These are phyloP conservation scores for Penicillium maclennaniae DNA, from an alignment of 495 filamentous ascomycete species.

Conservation along the genomic window DNA sequence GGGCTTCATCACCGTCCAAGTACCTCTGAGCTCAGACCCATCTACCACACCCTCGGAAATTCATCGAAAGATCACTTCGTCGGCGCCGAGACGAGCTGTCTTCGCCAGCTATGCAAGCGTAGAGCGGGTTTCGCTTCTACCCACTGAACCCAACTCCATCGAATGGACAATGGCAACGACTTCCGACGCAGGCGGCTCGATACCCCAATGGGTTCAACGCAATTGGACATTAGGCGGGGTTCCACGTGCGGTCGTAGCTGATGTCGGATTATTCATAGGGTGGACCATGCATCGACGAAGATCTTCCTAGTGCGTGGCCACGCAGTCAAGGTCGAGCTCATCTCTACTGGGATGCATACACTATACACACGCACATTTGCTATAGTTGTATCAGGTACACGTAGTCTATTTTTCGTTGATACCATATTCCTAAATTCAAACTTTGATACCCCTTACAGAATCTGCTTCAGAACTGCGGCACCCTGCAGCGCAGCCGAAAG, in stretches of 20 bases:
- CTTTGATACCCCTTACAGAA: conserved; percentile 3
- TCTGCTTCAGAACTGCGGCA: conserved; percentile 17
- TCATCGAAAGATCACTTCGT: conserved; percentile 24
- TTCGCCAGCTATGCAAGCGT: conserved; percentile 57
- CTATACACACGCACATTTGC: too few relatives aligned
- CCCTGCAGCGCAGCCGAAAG: conserved; percentile 27
- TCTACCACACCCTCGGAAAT: conserved; percentile 29
- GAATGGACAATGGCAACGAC: conserved; percentile 69
- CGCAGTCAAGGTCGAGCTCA: too few relatives aligned
- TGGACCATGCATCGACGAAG: conserved; percentile 48
- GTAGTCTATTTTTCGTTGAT: not conserved
- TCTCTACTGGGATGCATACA: not conserved
- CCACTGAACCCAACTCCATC: conserved; percentile 26
- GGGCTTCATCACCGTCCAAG: conserved; percentile 54
- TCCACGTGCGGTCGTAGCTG: conserved; percentile 62
- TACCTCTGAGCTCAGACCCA: conserved; percentile 44
- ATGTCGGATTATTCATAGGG: conserved; percentile 64
- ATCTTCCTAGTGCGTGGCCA: not conserved
- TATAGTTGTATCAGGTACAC: too few relatives aligned
- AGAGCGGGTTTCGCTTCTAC: conserved; percentile 50
- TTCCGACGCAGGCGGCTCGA: conserved; percentile 61
- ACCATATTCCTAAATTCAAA: not conserved
- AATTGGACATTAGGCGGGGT: conserved; percentile 54
- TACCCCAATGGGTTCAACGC: conserved; percentile 64
- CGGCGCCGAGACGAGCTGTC: conserved; percentile 40